phyloP scores from a whole-genome alignment of 2,329 filamentous ascomycete species.

The Aspergillus fructus region DNA sequence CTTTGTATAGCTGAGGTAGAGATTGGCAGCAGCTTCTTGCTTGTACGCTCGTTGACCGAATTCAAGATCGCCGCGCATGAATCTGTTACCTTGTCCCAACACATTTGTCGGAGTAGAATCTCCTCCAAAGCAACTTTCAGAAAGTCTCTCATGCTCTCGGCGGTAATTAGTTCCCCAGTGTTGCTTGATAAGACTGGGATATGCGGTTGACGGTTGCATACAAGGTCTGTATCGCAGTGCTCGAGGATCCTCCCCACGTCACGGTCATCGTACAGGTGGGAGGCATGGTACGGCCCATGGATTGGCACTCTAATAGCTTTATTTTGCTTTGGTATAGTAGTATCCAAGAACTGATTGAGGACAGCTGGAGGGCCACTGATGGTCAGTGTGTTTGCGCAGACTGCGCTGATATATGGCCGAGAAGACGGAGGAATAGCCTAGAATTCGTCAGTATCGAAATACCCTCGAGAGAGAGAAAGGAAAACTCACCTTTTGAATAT shows the following conservation, averaged over 20 bases:
- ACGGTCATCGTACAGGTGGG: constrained; percentile 52
- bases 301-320: constrained; percentile 56
- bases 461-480: no score
- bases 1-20: constrained; percentile 34
- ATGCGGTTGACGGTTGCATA: constrained; percentile 26
- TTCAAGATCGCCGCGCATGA: constrained; percentile 28
- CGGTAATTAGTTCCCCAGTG: constrained; percentile 32
- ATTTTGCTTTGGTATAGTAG: constrained; percentile 48
- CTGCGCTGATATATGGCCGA: constrained; percentile 59
- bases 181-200: constrained; percentile 41
- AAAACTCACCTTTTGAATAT: constrained; percentile 25
- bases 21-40: constrained; percentile 29
- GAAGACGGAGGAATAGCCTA: constrained; percentile 50
- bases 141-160: constrained; percentile 31
- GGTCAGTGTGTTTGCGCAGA: constrained; percentile 59
- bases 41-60: constrained; percentile 11
- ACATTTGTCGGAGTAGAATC: constrained; percentile 38
- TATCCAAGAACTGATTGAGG: constrained; percentile 53
- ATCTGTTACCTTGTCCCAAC: constrained; percentile 43
- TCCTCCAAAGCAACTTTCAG: constrained; percentile 36
- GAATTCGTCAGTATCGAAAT: neutral
- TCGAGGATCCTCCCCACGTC: constrained; percentile 54
- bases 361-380: constrained; percentile 59
- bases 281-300: constrained; percentile 60
- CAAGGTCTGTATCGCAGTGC: constrained; percentile 30